These are phyloP conservation scores for Suillus occidentalis DNA, from an alignment of 768 basidiomycete genomes.

Conservation along the genomic window DNA sequence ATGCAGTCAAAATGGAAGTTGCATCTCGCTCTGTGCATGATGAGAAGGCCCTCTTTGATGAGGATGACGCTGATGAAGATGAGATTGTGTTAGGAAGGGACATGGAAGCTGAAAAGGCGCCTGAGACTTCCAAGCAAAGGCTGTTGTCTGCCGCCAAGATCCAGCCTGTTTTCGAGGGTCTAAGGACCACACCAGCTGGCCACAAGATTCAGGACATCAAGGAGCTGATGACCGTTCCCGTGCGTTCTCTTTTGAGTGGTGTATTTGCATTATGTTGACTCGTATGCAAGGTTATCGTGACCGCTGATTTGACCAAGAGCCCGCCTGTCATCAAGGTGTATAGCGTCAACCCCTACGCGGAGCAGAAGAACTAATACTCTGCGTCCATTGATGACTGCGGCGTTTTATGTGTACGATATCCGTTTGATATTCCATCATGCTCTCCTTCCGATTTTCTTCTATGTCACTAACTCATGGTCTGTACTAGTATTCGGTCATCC, in stretches of 20 bases:
- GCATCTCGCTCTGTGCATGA: conserved; percentile 82
- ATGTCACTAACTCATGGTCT: conserved; percentile 31
- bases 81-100: conserved; percentile 77
- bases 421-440: conserved; percentile 27
- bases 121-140: conserved; percentile 77
- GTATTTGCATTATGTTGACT: conserved; percentile 10
- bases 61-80: conserved; percentile 80
- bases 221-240: conserved; percentile 91
- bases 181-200: conserved; percentile 69
- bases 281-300: conserved; percentile 77
- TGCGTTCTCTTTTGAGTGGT: conserved; percentile 40
- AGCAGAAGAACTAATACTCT: conserved; percentile 41
- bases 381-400: conserved; percentile 4
- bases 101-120: conserved; percentile 36
- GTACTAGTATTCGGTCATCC: conserved; percentile 29
- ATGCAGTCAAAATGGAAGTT: conserved; percentile 90
- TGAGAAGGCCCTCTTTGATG: conserved; percentile 85
- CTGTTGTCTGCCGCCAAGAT: conserved; percentile 72
- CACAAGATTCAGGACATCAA: conserved; percentile 95
- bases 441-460: conserved; percentile 28
- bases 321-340: conserved; percentile 97
- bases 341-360: conserved; percentile 89
- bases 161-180: conserved; percentile 80
- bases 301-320: conserved; percentile 92
- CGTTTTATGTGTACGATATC: conserved; percentile 31